phyloP scores from a whole-genome alignment of 768 basidiomycete genomes.

The Mycena vulgaris region DNA sequence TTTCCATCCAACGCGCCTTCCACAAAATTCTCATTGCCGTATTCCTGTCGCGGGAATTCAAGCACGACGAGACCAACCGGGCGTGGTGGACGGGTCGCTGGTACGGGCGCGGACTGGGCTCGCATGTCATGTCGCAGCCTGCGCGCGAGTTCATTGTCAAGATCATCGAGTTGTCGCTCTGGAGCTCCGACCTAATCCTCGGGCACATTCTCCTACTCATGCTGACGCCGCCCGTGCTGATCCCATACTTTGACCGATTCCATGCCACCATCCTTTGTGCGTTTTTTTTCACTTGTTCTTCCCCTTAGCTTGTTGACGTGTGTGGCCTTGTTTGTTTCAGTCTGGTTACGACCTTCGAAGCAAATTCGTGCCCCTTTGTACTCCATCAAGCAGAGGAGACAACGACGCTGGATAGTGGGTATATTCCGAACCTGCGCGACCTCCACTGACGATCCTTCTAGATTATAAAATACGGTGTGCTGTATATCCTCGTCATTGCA shows the following conservation, averaged over 20 bases:
- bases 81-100: constrained; percentile 99
- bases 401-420: constrained; percentile 91
- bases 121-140: constrained; percentile 95
- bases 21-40: constrained; percentile 96
- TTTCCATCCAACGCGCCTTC: constrained; percentile 93
- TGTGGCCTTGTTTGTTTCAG: constrained; percentile 52
- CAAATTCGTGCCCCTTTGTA: constrained; percentile 95
- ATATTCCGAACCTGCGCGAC: neutral
- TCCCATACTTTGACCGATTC: constrained; percentile 93
- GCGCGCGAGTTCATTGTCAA: constrained; percentile 98
- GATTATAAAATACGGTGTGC: constrained; percentile 87
- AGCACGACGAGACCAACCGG: constrained; percentile 98
- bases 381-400: constrained; percentile 90
- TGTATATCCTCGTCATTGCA: constrained; percentile 80
- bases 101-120: constrained; percentile 95
- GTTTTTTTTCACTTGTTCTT: constrained; percentile 47
- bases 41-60: constrained; percentile 97
- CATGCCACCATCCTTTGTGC: constrained; percentile 94
- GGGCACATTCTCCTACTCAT: constrained; percentile 92
- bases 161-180: constrained; percentile 95
- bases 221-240: constrained; percentile 87
- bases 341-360: constrained; percentile 96
- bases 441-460: constrained; percentile 44
- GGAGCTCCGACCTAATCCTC: constrained; percentile 94
- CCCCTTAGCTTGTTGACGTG: constrained; percentile 38